Base-by-base conservation (phyloP, 768 basidiomycete species). In the Hypholoma sublateritium region DNA sequence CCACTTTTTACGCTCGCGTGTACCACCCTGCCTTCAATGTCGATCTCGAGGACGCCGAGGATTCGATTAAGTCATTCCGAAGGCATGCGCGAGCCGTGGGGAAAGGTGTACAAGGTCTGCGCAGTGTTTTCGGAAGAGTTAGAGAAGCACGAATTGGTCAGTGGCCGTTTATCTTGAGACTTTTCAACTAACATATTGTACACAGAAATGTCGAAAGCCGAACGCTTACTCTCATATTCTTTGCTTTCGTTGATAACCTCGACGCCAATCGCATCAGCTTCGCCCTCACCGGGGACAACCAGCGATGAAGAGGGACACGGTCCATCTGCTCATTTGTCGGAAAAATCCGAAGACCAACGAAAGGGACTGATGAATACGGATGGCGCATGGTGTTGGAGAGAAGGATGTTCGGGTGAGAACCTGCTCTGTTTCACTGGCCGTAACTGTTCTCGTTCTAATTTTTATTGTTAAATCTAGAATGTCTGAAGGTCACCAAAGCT, bases 301-400 rank as follows among this genome's bases (percentile, higher is more conserved):
- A 78, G 81, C 41, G 81, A 85, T 35, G 81, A 84, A 49, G 78
- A 77, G 12, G 70, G 72, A 13, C 60, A 70, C 3, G 65, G 65
- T 19, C 22, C 48, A 17, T 62, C 53, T 9, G 35, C n/a, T n/a
- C 43, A 51, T 11, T 47, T 48, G 9, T 22, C 19, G 16, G 55
- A 59, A 22, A 60, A 56, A 42, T 22, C 37, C 69, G 36, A 55
- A 12, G 59, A 63, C 19, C 78, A 77, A 53, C 67, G 68, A n/a
- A 83, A 78, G 56, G 87, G 88, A 0, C 65, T 88, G 49, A 63
- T 85, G 53, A 93, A 93, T 60, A 75, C 77, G 8, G 82, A 89
- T 22, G 87, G 89, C 1, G 91, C 89, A 3, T 91, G 93, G 89
- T 93, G 91, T 68, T 95, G 92, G 91, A 79, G 85, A 22, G 90